Base-by-base conservation (phyloP, 2,329 filamentous ascomycete species). In the Phyllosticta citriasiana region DNA sequence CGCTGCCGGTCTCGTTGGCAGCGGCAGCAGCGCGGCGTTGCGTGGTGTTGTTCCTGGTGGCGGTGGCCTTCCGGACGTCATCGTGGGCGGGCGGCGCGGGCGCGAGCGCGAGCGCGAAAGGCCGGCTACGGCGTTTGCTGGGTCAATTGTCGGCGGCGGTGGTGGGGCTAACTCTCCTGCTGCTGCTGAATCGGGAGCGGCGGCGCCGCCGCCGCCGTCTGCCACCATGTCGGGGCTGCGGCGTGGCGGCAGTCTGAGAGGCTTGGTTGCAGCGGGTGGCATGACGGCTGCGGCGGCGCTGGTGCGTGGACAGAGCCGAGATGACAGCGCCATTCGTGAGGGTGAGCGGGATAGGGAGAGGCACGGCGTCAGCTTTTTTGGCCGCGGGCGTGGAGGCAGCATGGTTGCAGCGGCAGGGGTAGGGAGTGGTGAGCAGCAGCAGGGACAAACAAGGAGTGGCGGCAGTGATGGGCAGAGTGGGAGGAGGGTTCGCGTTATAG, bases 401-500 rank as follows among this genome's bases (percentile, higher is more conserved):
- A 22, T 22, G 40, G 59, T 16, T 10, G 60, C 62, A n/a, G 59
- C 64, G 54, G 70, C 66, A 58, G 68, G 68, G 6, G 27, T 8
- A 30, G 27, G 3, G 27, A 8, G 27, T 30, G 27, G 6, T 30
- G 27, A 30, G 27, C 27, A 30, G 27, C 19, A 22, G 19, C 19
- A 22, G 19, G 19, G 19, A 22, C 19, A 22, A 22, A 22, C 19
- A 22, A 22, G 19, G 19, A 22, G 19, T 22, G 19, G 19, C 19
- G 19, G 19, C 19, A 22, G 27, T 30, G 27, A 30, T 2, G 27
- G 2, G 27, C 27, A 30, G 4, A 67, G 71, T 16, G 63, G 66
- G 12, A 69, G 67, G 60, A 67, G 69, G 40, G 71, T 73, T 3
- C 66, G 72, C 52, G 66, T 74, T 19, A 63, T 73, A 8, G 67